Conservation (phyloP, 495 filamentous ascomycete species). For the Trypethelium eluteriae region DNA sequence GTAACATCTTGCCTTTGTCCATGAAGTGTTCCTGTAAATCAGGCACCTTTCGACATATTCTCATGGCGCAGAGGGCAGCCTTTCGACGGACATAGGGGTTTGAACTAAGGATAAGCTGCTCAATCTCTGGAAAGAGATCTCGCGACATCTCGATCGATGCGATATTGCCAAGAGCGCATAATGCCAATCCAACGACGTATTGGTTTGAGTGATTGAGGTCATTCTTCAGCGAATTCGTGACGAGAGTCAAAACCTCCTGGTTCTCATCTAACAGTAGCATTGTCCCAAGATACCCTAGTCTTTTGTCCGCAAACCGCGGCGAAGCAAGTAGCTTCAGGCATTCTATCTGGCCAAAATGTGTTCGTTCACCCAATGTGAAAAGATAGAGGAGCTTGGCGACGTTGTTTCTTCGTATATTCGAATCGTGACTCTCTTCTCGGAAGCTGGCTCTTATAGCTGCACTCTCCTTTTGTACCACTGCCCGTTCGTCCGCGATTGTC, state of each 20-base stretch:
- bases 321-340: slow-evolving; percentile 95
- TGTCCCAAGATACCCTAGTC: slow-evolving; percentile 89
- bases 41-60: slow-evolving; percentile 94
- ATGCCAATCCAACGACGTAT: slow-evolving; percentile 92
- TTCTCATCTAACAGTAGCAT: slow-evolving; percentile 97
- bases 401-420: slow-evolving; percentile 89
- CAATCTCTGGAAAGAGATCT: slow-evolving; percentile 92
- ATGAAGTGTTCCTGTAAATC: slow-evolving; percentile 95
- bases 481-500: slow-evolving; percentile 96
- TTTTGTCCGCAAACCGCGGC: slow-evolving; percentile 95
- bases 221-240: slow-evolving; percentile 96
- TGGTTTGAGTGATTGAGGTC: slow-evolving; percentile 96
- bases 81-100: slow-evolving; percentile 97
- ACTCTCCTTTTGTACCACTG: slow-evolving; percentile 97
- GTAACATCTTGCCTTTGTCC: slow-evolving; percentile 81
- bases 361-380: slow-evolving; percentile 95
- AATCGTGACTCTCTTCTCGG: slow-evolving; percentile 89
- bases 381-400: slow-evolving; percentile 97
- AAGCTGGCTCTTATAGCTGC: slow-evolving; percentile 95
- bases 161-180: slow-evolving; percentile 94
- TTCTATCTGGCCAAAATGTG: slow-evolving; percentile 99
- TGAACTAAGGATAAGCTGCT: slow-evolving; percentile 76
- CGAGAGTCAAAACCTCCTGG: slow-evolving; percentile 91
- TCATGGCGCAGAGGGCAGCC: slow-evolving; percentile 98
- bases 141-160: slow-evolving; percentile 98